A percentile compares a stretch with the other conserved stretches of the same genome.
Evolutionary conservation across 2,329 filamentous ascomycete genomes (phyloP).

Genomic region (Huntiella abstrusa): DNA sequence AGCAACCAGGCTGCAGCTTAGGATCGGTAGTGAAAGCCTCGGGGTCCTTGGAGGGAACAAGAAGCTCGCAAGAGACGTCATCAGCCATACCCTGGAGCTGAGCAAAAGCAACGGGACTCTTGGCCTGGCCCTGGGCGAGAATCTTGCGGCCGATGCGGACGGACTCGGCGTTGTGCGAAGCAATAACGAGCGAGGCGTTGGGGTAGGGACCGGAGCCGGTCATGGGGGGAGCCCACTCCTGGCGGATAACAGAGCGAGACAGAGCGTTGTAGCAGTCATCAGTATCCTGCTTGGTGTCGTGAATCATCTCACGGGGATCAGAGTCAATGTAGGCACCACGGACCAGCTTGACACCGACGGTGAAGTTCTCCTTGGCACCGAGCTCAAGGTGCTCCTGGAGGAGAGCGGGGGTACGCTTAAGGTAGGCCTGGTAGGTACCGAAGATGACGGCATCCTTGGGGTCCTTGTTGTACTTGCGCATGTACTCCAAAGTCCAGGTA

Average conservation of each 20-base stretch:
- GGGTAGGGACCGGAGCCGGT: conserved; percentile 30
- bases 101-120: conserved; percentile 26
- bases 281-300: conserved; percentile 53
- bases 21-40: conserved; percentile 3
- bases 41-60: conserved; percentile 14
- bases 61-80: conserved; percentile 55
- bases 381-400: conserved; percentile 39
- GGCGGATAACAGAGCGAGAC: conserved; percentile 44
- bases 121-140: conserved; percentile 25
- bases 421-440: conserved; percentile 62
- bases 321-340: conserved; percentile 55
- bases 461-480: conserved; percentile 53
- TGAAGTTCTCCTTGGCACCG: conserved; percentile 41
- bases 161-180: conserved; percentile 64
- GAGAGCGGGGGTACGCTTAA: conserved; percentile 40
- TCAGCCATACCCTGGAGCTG: conserved; percentile 95
- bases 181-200: conserved; percentile 47
- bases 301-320: conserved; percentile 51
- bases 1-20: conserved; percentile 22
- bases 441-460: conserved; percentile 51
- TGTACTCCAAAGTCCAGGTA: conserved; percentile 59
- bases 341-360: conserved; percentile 56
- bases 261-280: conserved; percentile 56
- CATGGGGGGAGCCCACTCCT: conserved; percentile 35
- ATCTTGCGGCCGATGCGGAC: conserved; percentile 39